Percentiles rank a stretch among this genome's conserved stretches.
Evolutionary conservation across 2,329 filamentous ascomycete genomes (phyloP).

Genomic region (Aspergillus transmontanensis): DNA sequence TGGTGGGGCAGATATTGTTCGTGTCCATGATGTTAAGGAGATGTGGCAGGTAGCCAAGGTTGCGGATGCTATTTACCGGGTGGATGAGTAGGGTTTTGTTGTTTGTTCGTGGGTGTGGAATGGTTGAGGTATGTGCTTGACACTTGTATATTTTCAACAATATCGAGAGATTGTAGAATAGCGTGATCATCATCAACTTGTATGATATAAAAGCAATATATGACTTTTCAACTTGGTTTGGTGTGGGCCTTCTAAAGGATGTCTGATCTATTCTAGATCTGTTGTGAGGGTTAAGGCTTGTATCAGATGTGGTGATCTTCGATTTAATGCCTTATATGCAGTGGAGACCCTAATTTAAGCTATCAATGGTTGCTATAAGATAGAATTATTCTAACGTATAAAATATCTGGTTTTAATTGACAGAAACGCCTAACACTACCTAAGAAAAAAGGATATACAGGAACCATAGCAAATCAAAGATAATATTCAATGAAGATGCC

Average conservation of each 20-base stretch:
- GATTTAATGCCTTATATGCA: not conserved
- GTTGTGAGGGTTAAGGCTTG: not conserved
- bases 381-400: not conserved
- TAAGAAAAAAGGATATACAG: slow-evolving; percentile 18
- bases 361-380: not conserved
- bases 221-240: not conserved
- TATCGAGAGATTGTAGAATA: slow-evolving; percentile 3
- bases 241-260: not conserved
- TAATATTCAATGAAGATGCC: slow-evolving; percentile 11
- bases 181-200: not conserved
- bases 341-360: not conserved
- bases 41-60: slow-evolving; percentile 85
- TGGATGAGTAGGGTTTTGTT: slow-evolving; percentile 13
- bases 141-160: slow-evolving; percentile 28
- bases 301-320: not conserved
- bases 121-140: not conserved
- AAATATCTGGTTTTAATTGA: slow-evolving; percentile 8
- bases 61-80: slow-evolving; percentile 88
- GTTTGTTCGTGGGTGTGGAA: not conserved
- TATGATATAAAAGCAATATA: not conserved
- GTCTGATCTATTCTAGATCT: too few species aligned
- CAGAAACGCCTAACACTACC: slow-evolving; percentile 6
- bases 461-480: slow-evolving; percentile 9
- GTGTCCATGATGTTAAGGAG: slow-evolving; percentile 86
- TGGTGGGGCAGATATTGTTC: slow-evolving; percentile 86